Percentiles rank a stretch among this genome's conserved stretches.
Conservation (phyloP, 2,329 filamentous ascomycete genomes). For the Pseudocercospora fijiensis region DNA sequence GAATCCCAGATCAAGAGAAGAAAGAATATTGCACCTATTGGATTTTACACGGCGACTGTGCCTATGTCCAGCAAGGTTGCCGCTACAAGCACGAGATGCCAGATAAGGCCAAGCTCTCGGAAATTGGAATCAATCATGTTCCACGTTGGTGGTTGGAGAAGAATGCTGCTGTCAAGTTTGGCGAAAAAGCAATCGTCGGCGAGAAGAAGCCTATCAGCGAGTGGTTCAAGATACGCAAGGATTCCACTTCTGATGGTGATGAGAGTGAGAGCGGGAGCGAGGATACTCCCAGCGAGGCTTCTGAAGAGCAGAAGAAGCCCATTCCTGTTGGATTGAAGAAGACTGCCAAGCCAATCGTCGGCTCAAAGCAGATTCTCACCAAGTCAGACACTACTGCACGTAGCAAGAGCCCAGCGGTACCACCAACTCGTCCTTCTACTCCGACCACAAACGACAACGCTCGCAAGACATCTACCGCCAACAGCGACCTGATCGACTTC, state of each 20-base stretch:
- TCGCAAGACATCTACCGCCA: constrained; percentile 24
- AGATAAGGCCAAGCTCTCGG: constrained; percentile 63
- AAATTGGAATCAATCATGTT: constrained; percentile 63
- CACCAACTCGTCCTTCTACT: constrained; percentile 13
- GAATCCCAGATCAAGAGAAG: constrained; percentile 47
- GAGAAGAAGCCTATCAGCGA: constrained; percentile 23
- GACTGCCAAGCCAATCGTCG: neutral
- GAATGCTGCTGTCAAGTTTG: constrained; percentile 34
- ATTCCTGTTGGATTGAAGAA: neutral
- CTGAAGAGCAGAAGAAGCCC: constrained; percentile 2
- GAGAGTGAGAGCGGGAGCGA: constrained; percentile 17
- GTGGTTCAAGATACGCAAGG: constrained; percentile 29
- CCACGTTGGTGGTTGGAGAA: constrained; percentile 60
- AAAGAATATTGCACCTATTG: constrained; percentile 88
- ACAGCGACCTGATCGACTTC: constrained; percentile 34
- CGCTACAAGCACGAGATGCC: constrained; percentile 92
- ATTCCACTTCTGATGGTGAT: constrained; percentile 17
- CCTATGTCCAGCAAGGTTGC: constrained; percentile 82
- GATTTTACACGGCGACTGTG: constrained; percentile 82
- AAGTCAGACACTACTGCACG: neutral
- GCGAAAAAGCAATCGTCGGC: constrained; percentile 21
- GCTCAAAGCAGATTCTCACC: constrained; percentile 8
- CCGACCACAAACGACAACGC: constrained; percentile 13
- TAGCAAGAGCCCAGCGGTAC: constrained; percentile 7
- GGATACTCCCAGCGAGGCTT: constrained; percentile 3